phyloP scores from a whole-genome alignment of 1,284 basidiomycete species.

The Pseudozyma sp. region DNA sequence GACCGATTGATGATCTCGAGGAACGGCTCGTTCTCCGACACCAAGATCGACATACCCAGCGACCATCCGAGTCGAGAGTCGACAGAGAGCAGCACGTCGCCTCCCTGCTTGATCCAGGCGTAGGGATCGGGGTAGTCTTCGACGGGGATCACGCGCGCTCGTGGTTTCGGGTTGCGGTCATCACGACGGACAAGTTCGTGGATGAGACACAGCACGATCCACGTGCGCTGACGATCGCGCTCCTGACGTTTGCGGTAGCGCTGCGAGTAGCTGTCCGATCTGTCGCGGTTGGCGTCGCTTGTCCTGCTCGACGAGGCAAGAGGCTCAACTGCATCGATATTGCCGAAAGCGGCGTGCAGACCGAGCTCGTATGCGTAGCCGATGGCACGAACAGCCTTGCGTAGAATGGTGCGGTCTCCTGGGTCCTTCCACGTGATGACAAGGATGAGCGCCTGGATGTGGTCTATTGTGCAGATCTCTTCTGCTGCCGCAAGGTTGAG shows the following conservation, averaged over 20 bases:
- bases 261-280: slow-evolving; percentile 21
- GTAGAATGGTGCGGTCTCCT: slow-evolving; percentile 67
- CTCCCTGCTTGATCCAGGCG: slow-evolving; percentile 34
- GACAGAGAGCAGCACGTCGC: slow-evolving; percentile 37
- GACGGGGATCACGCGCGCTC: slow-evolving; percentile 35
- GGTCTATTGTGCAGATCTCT: slow-evolving; percentile 80
- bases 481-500: slow-evolving; percentile 81
- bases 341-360: slow-evolving; percentile 46
- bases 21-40: slow-evolving; percentile 32
- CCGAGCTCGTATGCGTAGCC: slow-evolving; percentile 69
- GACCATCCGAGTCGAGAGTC: slow-evolving; percentile 48
- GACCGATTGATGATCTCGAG: slow-evolving; percentile 31
- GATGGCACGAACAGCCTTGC: slow-evolving; percentile 63
- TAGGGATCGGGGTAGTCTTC: slow-evolving; percentile 42
- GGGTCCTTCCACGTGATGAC: slow-evolving; percentile 83
- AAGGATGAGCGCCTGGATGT: slow-evolving; percentile 84
- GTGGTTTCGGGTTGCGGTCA: slow-evolving; percentile 24
- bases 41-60: slow-evolving; percentile 31
- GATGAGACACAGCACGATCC: slow-evolving; percentile 50
- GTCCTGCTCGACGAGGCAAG: neutral
- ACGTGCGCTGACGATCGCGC: slow-evolving; percentile 50
- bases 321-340: slow-evolving; percentile 1
- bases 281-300: neutral
- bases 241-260: slow-evolving; percentile 20
- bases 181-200: slow-evolving; percentile 38